Conservation (phyloP, 2,329 filamentous ascomycete species). For the Dothistroma pini region DNA sequence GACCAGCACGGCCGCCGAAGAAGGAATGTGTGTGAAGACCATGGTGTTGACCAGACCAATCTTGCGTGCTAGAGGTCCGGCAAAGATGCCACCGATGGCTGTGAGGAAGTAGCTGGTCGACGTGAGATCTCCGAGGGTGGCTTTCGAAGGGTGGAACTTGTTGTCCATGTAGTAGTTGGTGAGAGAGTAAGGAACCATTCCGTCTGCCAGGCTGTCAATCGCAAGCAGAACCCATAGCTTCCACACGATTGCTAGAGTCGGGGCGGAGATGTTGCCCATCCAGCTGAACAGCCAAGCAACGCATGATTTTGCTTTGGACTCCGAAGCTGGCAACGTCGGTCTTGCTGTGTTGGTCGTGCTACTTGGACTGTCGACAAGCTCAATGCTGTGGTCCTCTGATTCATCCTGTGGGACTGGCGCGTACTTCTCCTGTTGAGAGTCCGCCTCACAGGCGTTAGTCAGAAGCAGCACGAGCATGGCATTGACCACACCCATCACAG, state of each 20-base stretch:
- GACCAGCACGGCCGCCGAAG: conserved; percentile 57
- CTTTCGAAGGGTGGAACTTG: conserved; percentile 53
- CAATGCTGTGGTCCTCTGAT: conserved; percentile 20
- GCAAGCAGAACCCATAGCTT: conserved; percentile 65
- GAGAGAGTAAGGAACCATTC: conserved; percentile 55
- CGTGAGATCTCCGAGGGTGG: conserved; percentile 53
- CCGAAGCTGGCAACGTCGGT: conserved; percentile 6
- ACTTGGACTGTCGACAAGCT: conserved; percentile 18
- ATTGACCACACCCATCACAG: conserved; percentile 53
- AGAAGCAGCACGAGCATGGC: conserved; percentile 46
- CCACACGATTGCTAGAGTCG: conserved; percentile 54
- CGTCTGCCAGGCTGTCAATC: conserved; percentile 63
- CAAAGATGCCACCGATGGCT: conserved; percentile 46
- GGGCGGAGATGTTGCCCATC: conserved; percentile 55
- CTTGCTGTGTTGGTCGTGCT: background rate
- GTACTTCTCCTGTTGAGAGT: conserved; percentile 29
- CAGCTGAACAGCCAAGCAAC: conserved; percentile 21
- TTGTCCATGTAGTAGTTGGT: conserved; percentile 56
- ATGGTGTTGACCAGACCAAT: conserved; percentile 62
- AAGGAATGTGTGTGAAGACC: conserved; percentile 56
- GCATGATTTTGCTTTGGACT: conserved; percentile 7
- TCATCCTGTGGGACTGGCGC: conserved; percentile 27
- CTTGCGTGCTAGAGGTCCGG: conserved; percentile 62
- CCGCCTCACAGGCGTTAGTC: conserved; percentile 51
- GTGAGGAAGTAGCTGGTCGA: conserved; percentile 45